Evolutionary conservation across 371 early-diverging fungal genomes (phyloP).

Genomic region (Actinomortierella ambigua): DNA sequence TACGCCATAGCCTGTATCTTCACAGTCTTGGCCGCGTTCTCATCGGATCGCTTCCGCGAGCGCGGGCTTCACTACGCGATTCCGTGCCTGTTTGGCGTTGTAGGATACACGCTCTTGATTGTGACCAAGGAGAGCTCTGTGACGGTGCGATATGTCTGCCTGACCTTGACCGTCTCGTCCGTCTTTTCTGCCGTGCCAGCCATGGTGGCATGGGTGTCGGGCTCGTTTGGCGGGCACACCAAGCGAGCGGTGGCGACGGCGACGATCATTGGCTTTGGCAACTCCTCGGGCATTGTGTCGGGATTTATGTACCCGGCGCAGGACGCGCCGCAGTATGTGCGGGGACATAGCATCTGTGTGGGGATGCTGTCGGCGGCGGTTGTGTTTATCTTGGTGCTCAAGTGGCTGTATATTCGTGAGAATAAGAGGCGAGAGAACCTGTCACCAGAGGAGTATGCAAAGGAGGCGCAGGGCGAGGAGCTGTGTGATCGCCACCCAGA

Average conservation of each 20-base stretch:
- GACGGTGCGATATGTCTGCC: slow-evolving; percentile 54
- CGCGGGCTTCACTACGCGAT: slow-evolving; percentile 68
- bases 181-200: slow-evolving; percentile 63
- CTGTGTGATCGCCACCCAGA: slow-evolving; percentile 65
- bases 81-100: slow-evolving; percentile 61
- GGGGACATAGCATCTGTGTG: slow-evolving; percentile 53
- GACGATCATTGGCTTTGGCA: slow-evolving; percentile 65
- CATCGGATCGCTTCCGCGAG: slow-evolving; percentile 65
- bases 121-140: slow-evolving; percentile 31
- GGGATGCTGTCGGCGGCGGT: slow-evolving; percentile 50
- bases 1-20: slow-evolving; percentile 56
- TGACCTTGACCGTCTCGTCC: slow-evolving; percentile 58
- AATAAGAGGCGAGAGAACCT: slow-evolving; percentile 61
- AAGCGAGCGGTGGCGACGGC: slow-evolving; percentile 68
- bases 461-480: slow-evolving; percentile 54
- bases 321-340: slow-evolving; percentile 58
- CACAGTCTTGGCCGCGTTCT: slow-evolving; percentile 61
- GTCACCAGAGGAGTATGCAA: slow-evolving; percentile 54
- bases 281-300: slow-evolving; percentile 67
- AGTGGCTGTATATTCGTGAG: slow-evolving; percentile 51
- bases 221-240: slow-evolving; percentile 67
- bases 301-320: slow-evolving; percentile 66
- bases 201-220: slow-evolving; percentile 66
- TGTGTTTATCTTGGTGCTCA: slow-evolving; percentile 49
- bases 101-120: slow-evolving; percentile 70